These are phyloP conservation scores for Nicotiana knightiana DNA, from an alignment of 257 asterid genomes.

Conservation along the genomic window DNA sequence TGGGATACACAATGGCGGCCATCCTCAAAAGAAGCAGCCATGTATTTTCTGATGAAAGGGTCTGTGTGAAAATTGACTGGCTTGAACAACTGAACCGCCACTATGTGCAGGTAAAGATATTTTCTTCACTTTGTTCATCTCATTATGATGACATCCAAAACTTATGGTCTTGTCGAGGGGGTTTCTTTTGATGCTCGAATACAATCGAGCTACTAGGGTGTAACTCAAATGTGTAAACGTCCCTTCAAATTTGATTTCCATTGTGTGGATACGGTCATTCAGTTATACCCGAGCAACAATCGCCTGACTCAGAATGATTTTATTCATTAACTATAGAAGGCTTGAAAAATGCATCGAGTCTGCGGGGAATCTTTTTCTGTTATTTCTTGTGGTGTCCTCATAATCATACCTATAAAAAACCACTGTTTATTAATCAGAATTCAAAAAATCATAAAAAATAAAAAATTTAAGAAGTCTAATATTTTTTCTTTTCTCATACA, in stretches of 20 bases:
- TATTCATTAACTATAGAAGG: background rate
- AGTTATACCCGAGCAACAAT: background rate
- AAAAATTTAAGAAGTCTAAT: background rate
- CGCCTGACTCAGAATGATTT: background rate
- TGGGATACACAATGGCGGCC: conserved; percentile 97
- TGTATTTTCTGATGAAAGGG: conserved; percentile 69
- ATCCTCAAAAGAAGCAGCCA: conserved; percentile 96
- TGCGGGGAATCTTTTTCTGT: background rate
- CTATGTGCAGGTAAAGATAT: conserved; percentile 64
- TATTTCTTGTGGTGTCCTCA: background rate
- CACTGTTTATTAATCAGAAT: background rate
- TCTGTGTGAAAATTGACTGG: conserved; percentile 89
- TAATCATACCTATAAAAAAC: background rate
- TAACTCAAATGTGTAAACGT: background rate
- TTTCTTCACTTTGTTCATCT: background rate
- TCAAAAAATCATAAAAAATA: background rate
- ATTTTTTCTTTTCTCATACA: background rate
- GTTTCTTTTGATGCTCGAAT: background rate
- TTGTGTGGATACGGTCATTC: background rate
- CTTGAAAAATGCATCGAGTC: background rate
- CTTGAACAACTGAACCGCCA: conserved; percentile 89
- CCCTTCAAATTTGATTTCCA: background rate
- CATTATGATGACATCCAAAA: background rate
- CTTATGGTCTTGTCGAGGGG: background rate
- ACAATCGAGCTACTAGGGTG: background rate